Conservation (phyloP, 1,139 yeast genomes). For the Yamadazyma triangularis region DNA sequence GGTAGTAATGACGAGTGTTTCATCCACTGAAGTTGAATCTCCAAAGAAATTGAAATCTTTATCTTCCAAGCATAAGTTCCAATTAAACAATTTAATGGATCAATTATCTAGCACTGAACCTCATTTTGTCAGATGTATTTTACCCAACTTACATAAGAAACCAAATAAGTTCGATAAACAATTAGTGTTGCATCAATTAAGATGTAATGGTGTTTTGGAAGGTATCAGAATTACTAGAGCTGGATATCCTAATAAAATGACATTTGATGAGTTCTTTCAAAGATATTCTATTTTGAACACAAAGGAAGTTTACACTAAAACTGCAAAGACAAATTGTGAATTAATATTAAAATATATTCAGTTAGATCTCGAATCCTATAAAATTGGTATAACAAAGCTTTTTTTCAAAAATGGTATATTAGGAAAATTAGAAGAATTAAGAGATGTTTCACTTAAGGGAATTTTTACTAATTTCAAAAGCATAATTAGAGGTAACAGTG, state of each 20-base stretch:
- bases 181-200: conserved; percentile 79
- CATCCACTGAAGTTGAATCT: conserved; percentile 1
- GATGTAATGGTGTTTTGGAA: conserved; percentile 97
- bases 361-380: conserved; percentile 62
- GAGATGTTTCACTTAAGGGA: conserved; percentile 60
- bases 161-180: conserved; percentile 70
- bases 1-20: background rate
- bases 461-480: conserved; percentile 65
- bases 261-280: conserved; percentile 72
- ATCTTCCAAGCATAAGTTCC: conserved; percentile 83
- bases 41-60: conserved; percentile 60
- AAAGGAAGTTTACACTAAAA: conserved; percentile 43
- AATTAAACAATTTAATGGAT: conserved; percentile 64
- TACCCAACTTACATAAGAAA: conserved; percentile 77
- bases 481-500: conserved; percentile 57
- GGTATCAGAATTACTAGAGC: conserved; percentile 97
- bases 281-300: conserved; percentile 66
- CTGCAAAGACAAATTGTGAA: conserved; percentile 62
- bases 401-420: conserved; percentile 94
- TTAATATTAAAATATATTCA: conserved; percentile 57
- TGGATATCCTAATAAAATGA: conserved; percentile 91
- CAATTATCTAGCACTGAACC: conserved; percentile 84
- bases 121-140: conserved; percentile 92
- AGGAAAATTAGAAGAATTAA: conserved; percentile 75
- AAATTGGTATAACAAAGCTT: conserved; percentile 80